Evolutionary conservation across 768 basidiomycete genomes (phyloP), one percentile per base, ranked within the genome.

Genomic region (Chalciporus pseudorubinellus): DNA sequence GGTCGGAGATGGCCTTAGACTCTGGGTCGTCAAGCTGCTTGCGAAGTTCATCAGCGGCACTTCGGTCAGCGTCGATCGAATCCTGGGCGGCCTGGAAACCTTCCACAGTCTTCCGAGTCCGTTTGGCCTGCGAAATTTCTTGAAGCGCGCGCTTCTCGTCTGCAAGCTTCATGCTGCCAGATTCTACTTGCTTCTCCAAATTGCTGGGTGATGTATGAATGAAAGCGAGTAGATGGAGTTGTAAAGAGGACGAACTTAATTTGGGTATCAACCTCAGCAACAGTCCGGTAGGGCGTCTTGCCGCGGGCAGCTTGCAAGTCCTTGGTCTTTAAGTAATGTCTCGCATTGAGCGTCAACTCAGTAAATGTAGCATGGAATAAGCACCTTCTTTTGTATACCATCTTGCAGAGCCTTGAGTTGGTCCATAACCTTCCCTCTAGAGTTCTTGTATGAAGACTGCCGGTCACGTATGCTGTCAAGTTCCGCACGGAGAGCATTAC

Each of bases 91-190:
- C 73, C 58, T 91, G 83, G 76, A 95, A 93, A 46, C 78, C 67
- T 69, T 98, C 94, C 51, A 98, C 84, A 12, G 74, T 72, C 65
- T 79, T 85, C 46, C 92, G 85, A 52, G 71, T 77, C 39, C 92
- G 87, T 64, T 81, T 90, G 55, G 77, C 73, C 39, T 79, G 77
- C 55, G 78, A 82, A 55, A 99, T 95, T 61, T 98, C 95, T 58
- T 82, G 80, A n/a, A 99, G 78, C 5, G 94, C 90, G 46, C 92
- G 86, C 73, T 97, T 98, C 72, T 99, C 97, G 50, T 97, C 95
- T 22, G 85, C 93, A 52, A 98, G 78, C 66, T 92, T 97, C 79
- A 99, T 78, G 52, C 62, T 82, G 21, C 95, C 95, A 5, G 91
- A 91, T 65, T 98, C 95, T 47, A 99, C 85, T 66, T 93, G 89